phyloP scores from a whole-genome alignment of 345 rosid species.

The Lepidium africanum region DNA sequence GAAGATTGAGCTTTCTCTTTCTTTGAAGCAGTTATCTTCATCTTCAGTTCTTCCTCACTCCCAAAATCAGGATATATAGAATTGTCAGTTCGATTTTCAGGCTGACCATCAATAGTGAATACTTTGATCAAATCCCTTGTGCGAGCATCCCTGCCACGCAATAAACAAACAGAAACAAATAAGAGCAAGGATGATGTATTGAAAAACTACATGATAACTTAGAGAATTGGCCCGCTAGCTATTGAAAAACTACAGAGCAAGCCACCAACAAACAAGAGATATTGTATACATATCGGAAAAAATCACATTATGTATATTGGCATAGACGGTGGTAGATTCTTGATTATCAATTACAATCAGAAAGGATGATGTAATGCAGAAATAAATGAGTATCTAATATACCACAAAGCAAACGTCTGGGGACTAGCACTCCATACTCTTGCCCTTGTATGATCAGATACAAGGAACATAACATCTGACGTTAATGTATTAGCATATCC shows the following conservation, averaged over 20 bases:
- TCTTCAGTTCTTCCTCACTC: conserved; percentile 56
- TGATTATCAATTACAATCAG: background rate
- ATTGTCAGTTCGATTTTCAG: conserved; percentile 61
- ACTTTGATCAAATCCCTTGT: conserved; percentile 77
- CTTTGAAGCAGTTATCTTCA: conserved; percentile 44
- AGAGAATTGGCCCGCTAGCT: too few species aligned
- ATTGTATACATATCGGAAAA: background rate
- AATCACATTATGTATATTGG: background rate
- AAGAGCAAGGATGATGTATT: too few species aligned
- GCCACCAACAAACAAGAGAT: background rate
- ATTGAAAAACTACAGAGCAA: background rate
- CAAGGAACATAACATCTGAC: conserved; percentile 63
- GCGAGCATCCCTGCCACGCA: conserved; percentile 74
- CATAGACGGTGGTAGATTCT: background rate
- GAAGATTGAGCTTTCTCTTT: conserved; percentile 70
- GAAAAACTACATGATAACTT: too few species aligned
- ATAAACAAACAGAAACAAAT: background rate
- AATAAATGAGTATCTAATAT: conserved; percentile 17
- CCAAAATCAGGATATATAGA: conserved; percentile 52
- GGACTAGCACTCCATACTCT: conserved; percentile 83
- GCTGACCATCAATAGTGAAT: conserved; percentile 79
- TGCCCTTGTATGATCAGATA: conserved; percentile 66
- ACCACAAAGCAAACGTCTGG: conserved; percentile 73
- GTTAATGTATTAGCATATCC: conserved; percentile 57
- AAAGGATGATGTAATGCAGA: background rate